These are phyloP conservation scores for Rhodomyrtus tomentosa DNA, from an alignment of 345 rosid genomes.

Conservation along the genomic window DNA sequence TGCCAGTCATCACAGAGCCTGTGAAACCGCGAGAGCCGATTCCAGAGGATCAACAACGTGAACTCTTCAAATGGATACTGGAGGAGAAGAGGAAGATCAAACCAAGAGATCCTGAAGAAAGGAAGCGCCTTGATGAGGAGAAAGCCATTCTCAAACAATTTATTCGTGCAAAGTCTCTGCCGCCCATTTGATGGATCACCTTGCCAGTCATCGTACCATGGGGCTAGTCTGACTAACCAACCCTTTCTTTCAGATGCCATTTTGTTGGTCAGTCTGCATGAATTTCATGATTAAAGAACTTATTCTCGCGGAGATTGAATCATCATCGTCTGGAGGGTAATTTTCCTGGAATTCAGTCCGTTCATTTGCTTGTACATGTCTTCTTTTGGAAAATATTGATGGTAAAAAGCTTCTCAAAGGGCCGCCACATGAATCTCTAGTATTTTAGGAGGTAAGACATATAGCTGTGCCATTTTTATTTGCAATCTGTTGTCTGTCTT, in stretches of 20 bases:
- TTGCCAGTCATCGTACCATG: background rate
- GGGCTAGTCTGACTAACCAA: background rate
- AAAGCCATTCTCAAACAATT: constrained; percentile 76
- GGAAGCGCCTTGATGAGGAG: constrained; percentile 65
- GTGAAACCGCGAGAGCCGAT: constrained; percentile 42
- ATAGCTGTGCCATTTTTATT: background rate
- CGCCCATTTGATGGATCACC: constrained; percentile 22
- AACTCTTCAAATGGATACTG: constrained; percentile 79
- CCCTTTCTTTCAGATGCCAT: background rate
- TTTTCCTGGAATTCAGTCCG: background rate
- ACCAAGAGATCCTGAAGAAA: constrained; percentile 62
- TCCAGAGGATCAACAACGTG: constrained; percentile 59
- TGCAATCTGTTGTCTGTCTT: background rate
- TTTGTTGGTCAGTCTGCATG: background rate
- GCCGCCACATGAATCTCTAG: background rate
- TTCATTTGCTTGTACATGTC: background rate
- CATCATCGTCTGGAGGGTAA: background rate
- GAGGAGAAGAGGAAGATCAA: constrained; percentile 86
- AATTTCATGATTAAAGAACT: background rate
- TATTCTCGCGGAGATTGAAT: background rate
- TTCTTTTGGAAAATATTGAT: background rate
- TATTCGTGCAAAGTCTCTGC: constrained; percentile 60
- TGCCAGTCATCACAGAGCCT: constrained; percentile 17
- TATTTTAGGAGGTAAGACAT: background rate
- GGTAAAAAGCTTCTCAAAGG: background rate